phyloP scores from a whole-genome alignment of 2,329 filamentous ascomycete species.

The Fusarium verrucosum region DNA sequence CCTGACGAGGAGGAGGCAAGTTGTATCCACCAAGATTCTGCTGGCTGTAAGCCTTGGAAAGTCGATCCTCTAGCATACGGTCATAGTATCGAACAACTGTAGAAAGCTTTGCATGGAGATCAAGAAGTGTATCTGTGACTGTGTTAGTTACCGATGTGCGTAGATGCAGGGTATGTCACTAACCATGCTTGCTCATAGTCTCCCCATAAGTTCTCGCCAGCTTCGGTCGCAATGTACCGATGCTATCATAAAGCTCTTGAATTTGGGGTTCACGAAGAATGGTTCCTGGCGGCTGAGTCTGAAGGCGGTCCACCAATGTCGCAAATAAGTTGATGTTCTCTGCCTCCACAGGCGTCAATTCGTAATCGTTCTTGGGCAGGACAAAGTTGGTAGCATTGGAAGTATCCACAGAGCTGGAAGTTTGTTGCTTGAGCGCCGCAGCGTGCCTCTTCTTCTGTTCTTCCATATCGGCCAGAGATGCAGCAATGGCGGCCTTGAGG shows the following conservation, averaged over 20 bases:
- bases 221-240: conserved; percentile 91
- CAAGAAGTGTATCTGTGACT: conserved; percentile 81
- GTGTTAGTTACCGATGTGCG: conserved; percentile 25
- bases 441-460: conserved; percentile 94
- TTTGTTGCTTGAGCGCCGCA: conserved; percentile 82
- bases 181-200: conserved; percentile 99
- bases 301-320: conserved; percentile 90
- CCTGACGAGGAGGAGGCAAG: conserved; percentile 60
- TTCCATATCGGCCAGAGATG: conserved; percentile 96
- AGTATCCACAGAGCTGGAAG: conserved; percentile 55
- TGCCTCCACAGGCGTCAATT: conserved; percentile 90
- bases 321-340: conserved; percentile 98
- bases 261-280: conserved; percentile 98
- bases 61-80: conserved; percentile 93
- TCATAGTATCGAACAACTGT: conserved; percentile 98
- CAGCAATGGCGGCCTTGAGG: conserved; percentile 92
- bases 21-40: conserved; percentile 75
- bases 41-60: conserved; percentile 92
- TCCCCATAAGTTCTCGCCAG: conserved; percentile 95
- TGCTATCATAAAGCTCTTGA: conserved; percentile 97
- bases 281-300: conserved; percentile 94
- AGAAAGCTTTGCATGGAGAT: conserved; percentile 93
- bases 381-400: conserved; percentile 59
- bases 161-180: conserved; percentile 40
- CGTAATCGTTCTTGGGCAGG: conserved; percentile 89